These are phyloP conservation scores for Dothideomycetes sp. DNA, from an alignment of 2,329 filamentous ascomycete genomes.

Conservation along the genomic window DNA sequence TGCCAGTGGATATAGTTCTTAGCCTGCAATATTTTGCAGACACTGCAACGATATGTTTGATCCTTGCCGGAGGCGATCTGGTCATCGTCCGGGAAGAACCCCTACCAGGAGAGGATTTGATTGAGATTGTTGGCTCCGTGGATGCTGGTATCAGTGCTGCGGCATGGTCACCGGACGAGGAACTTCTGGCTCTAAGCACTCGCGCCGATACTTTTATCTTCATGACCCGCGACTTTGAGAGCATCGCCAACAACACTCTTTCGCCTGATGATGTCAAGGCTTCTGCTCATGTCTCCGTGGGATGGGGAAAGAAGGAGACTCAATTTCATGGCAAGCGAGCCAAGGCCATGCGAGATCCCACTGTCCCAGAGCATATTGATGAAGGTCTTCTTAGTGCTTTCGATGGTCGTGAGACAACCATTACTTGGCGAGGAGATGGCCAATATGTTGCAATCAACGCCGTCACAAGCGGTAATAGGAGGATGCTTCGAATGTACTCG, in stretches of 20 bases:
- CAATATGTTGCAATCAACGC: slow-evolving; percentile 81
- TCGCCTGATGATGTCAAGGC: slow-evolving; percentile 65
- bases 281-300: slow-evolving; percentile 71
- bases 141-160: slow-evolving; percentile 85
- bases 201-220: slow-evolving; percentile 69
- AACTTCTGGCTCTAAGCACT: slow-evolving; percentile 75
- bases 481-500: slow-evolving; percentile 81
- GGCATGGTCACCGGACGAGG: slow-evolving; percentile 90
- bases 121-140: slow-evolving; percentile 92
- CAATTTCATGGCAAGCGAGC: slow-evolving; percentile 92
- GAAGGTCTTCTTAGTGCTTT: slow-evolving; percentile 61
- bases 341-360: slow-evolving; percentile 79
- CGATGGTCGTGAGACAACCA: slow-evolving; percentile 61
- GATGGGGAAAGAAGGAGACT: slow-evolving; percentile 93
- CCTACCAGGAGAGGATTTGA: slow-evolving; percentile 57
- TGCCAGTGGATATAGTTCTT: slow-evolving; percentile 64
- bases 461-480: slow-evolving; percentile 54
- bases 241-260: slow-evolving; percentile 64
- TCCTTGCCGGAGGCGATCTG: slow-evolving; percentile 86
- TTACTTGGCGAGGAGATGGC: slow-evolving; percentile 93
- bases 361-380: slow-evolving; percentile 85
- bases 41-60: slow-evolving; percentile 63
- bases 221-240: slow-evolving; percentile 88
- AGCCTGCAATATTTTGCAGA: slow-evolving; percentile 80
- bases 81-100: slow-evolving; percentile 68